phyloP scores from a whole-genome alignment of 1,284 basidiomycete genomes.

The Ceratorhiza oryzae-sativae region DNA sequence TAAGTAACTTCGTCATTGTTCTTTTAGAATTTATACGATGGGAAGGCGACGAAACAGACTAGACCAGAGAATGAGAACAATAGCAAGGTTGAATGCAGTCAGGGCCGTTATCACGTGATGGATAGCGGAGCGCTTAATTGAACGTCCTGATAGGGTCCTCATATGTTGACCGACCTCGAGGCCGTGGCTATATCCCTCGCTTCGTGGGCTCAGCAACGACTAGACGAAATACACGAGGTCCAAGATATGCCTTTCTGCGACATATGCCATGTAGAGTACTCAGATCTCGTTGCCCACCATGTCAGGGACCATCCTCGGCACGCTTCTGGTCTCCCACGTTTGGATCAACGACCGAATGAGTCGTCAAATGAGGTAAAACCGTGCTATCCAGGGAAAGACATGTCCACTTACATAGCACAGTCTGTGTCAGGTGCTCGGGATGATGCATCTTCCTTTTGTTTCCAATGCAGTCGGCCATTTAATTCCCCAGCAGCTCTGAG shows the following conservation, averaged over 20 bases:
- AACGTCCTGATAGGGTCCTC: slow-evolving; percentile 4
- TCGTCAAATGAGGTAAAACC: slow-evolving; percentile 35
- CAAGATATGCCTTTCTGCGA: slow-evolving; percentile 19
- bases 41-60: neutral
- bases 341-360: neutral
- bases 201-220: slow-evolving; percentile 19
- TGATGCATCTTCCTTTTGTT: slow-evolving; percentile 15
- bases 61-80: slow-evolving; percentile 30
- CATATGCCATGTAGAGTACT: slow-evolving; percentile 12
- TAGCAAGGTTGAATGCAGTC: slow-evolving; percentile 6
- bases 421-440: neutral
- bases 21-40: neutral
- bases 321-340: neutral
- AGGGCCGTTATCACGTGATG: neutral
- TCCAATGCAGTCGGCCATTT: slow-evolving; percentile 30
- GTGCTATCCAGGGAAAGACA: neutral
- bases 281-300: neutral
- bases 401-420: neutral
- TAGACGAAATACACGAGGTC: slow-evolving; percentile 8
- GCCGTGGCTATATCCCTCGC: slow-evolving; percentile 11
- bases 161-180: slow-evolving; percentile 14
- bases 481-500: slow-evolving; percentile 12
- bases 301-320: neutral
- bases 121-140: neutral
- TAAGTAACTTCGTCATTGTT: too few relatives aligned